Conservation (phyloP, 2,329 filamentous ascomycete genomes). For the Biscogniauxia mediterranea region DNA sequence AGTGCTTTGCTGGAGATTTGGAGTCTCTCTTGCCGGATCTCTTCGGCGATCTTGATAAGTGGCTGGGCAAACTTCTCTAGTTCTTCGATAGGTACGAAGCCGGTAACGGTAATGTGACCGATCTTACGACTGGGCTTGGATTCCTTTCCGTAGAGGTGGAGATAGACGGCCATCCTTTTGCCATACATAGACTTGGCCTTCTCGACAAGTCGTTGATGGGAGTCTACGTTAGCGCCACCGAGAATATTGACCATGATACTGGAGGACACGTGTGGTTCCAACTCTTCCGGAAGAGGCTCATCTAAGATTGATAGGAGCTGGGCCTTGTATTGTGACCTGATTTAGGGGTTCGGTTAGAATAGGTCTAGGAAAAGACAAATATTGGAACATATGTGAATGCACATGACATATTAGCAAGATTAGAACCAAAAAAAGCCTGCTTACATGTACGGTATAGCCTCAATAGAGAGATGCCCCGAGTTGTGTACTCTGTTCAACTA, state of each 20-base stretch:
- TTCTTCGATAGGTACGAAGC: conserved; percentile 64
- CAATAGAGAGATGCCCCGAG: conserved; percentile 93
- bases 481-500: conserved; percentile 58
- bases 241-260: conserved; percentile 82
- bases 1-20: conserved; percentile 26
- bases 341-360: not conserved
- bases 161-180: conserved; percentile 49
- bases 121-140: conserved; percentile 90
- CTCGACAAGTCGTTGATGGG: conserved; percentile 54
- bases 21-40: conserved; percentile 55
- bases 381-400: not conserved
- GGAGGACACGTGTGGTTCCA: conserved; percentile 58
- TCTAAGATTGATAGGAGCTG: conserved; percentile 83
- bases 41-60: conserved; percentile 64
- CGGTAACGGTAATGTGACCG: conserved; percentile 85
- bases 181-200: conserved; percentile 44
- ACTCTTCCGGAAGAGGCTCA: conserved; percentile 51
- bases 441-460: conserved; percentile 72
- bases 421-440: not conserved
- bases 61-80: conserved; percentile 58
- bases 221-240: conserved; percentile 63
- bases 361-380: not conserved
- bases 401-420: too few relatives aligned
- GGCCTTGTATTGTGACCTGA: conserved; percentile 80
- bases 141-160: conserved; percentile 91